phyloP scores from a whole-genome alignment of 2,329 filamentous ascomycete genomes.

The Madurella mycetomatis region DNA sequence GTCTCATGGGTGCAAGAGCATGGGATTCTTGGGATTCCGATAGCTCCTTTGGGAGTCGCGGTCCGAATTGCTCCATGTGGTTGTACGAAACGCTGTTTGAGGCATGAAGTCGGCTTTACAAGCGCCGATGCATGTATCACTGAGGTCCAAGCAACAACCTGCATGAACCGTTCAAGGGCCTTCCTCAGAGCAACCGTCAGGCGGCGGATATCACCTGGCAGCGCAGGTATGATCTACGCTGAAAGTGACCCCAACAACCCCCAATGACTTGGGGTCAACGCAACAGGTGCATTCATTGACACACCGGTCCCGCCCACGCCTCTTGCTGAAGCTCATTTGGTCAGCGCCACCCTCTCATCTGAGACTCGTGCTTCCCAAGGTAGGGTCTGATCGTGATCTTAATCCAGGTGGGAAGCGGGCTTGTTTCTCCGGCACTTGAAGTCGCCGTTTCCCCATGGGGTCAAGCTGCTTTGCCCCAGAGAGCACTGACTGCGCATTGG shows the following conservation, averaged over 20 bases:
- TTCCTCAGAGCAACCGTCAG: neutral
- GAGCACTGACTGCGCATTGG: neutral
- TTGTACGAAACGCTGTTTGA: neutral
- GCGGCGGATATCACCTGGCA: neutral
- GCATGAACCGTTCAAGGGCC: neutral
- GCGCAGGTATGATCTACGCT: conserved; percentile 1
- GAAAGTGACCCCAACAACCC: neutral
- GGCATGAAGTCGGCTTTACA: conserved; percentile 1
- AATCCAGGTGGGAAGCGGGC: neutral
- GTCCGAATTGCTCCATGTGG: no score
- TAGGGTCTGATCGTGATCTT: neutral
- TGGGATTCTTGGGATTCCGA: no score
- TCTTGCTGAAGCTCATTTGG: no score
- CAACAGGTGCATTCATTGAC: no score
- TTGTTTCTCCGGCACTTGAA: neutral
- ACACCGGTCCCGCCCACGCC: no score
- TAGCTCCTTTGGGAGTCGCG: no score
- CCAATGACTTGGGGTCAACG: neutral
- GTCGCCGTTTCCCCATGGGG: neutral
- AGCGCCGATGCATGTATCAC: neutral
- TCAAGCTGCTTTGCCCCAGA: neutral
- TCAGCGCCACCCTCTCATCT: no score
- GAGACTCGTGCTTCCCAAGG: no score
- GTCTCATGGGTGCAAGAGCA: no score
- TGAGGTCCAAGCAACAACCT: neutral